Evolutionary conservation across 192 early-diverging fungal genomes (phyloP).

Genomic region (Coemansia sp.): DNA sequence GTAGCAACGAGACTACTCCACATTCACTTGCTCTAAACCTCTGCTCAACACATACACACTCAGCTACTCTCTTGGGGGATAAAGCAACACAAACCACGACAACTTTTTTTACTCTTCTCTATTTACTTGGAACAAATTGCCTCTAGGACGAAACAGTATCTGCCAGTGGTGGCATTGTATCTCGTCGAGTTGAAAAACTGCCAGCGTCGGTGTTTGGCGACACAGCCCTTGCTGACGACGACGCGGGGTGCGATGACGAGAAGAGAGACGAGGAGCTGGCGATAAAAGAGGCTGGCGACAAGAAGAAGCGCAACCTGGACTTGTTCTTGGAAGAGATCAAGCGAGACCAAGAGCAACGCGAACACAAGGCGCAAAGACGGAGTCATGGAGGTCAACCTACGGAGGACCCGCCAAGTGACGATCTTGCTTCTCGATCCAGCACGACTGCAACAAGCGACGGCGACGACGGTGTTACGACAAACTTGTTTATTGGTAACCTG

Average conservation of each 20-base stretch:
- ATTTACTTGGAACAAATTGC: neutral
- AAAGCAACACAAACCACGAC: neutral
- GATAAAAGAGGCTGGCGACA: conserved; percentile 23
- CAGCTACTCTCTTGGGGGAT: neutral
- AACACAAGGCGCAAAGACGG: conserved; percentile 39
- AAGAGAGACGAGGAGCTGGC: neutral
- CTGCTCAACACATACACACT: neutral
- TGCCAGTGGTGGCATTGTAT: neutral
- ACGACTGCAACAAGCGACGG: conserved; percentile 38
- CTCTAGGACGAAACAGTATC: neutral
- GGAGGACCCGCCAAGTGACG: conserved; percentile 8
- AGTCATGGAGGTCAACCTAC: conserved; percentile 5
- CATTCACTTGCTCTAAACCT: neutral
- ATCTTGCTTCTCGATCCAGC: conserved; percentile 7
- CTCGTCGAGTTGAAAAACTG: neutral
- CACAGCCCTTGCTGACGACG: neutral
- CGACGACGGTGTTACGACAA: conserved; percentile 78
- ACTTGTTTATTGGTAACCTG: conserved; percentile 84
- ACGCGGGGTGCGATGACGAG: neutral
- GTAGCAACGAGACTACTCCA: neutral
- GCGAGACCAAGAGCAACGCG: conserved; percentile 70
- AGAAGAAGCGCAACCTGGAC: conserved; percentile 80
- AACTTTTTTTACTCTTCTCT: neutral
- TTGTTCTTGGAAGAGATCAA: conserved; percentile 85
- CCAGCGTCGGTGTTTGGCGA: conserved; percentile 5